phyloP scores from a whole-genome alignment of 2,329 filamentous ascomycete genomes.

The Cladophialophora bantiana region DNA sequence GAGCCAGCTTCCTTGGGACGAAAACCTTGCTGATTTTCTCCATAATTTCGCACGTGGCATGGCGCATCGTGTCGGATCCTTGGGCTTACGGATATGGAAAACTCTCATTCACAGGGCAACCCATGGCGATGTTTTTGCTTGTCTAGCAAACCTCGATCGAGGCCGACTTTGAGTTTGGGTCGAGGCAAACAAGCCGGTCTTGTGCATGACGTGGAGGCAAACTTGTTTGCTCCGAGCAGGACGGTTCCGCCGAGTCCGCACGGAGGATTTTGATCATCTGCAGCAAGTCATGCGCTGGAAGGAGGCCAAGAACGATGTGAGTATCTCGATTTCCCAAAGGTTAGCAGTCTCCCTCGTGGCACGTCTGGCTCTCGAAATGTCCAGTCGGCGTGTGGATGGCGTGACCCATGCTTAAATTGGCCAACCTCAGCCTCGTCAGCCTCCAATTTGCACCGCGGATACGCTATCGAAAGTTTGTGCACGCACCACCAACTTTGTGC shows the following conservation, averaged over 20 bases:
- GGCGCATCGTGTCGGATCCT: background rate
- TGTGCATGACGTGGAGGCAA: background rate
- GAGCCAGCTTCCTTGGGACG: background rate
- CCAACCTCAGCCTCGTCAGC: slow-evolving; percentile 2
- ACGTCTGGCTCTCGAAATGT: background rate
- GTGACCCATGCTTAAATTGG: slow-evolving; percentile 3
- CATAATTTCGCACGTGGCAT: slow-evolving; percentile 2
- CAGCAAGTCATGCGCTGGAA: background rate
- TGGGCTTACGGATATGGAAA: background rate
- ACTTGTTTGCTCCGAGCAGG: background rate
- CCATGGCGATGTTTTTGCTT: background rate
- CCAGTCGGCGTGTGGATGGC: slow-evolving; percentile 1
- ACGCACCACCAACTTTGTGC: background rate
- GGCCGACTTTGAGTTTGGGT: background rate
- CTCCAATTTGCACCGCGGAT: slow-evolving; percentile 1
- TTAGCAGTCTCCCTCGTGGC: background rate
- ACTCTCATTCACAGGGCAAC: background rate
- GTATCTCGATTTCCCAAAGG: background rate
- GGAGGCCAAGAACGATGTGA: background rate
- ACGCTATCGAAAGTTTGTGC: background rate
- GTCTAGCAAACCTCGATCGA: background rate
- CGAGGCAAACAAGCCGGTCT: background rate
- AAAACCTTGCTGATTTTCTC: background rate
- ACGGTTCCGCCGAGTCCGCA: background rate
- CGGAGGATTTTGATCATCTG: background rate